phyloP scores from a whole-genome alignment of 2,329 filamentous ascomycete genomes.

The Apiospora pterosperma region DNA sequence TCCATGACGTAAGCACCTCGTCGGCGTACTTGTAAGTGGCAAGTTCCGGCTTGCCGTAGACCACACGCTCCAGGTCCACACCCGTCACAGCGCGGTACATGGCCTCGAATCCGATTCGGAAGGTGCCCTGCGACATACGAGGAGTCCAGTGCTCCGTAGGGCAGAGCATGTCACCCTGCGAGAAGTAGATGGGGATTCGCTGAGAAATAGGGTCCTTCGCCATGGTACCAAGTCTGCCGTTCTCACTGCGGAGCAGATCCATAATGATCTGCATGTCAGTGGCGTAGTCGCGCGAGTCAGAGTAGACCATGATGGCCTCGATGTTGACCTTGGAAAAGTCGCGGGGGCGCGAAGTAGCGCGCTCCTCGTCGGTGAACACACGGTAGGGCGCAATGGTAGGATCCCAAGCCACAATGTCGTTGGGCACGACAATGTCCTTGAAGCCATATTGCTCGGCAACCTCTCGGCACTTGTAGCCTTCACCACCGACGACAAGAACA shows the following conservation, averaged over 20 bases:
- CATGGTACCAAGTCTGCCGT: slow-evolving; percentile 62
- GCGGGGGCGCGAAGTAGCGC: slow-evolving; percentile 61
- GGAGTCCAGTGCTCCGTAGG: slow-evolving; percentile 62
- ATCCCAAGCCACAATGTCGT: slow-evolving; percentile 71
- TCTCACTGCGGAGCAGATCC: slow-evolving; percentile 65
- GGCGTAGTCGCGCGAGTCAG: slow-evolving; percentile 69
- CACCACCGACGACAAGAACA: slow-evolving; percentile 71
- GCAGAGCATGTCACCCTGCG: slow-evolving; percentile 48
- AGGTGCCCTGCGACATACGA: slow-evolving; percentile 71
- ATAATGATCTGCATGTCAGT: slow-evolving; percentile 76
- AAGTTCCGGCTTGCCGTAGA: slow-evolving; percentile 72
- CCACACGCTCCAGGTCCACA: slow-evolving; percentile 68
- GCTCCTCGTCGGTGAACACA: slow-evolving; percentile 65
- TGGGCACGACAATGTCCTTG: slow-evolving; percentile 69
- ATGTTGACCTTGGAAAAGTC: slow-evolving; percentile 72
- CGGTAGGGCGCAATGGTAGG: slow-evolving; percentile 66
- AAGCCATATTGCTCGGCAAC: slow-evolving; percentile 73
- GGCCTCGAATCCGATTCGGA: slow-evolving; percentile 70
- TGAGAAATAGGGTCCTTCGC: slow-evolving; percentile 63
- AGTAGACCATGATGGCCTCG: slow-evolving; percentile 72
- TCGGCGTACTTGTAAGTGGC: slow-evolving; percentile 80
- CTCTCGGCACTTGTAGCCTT: slow-evolving; percentile 71
- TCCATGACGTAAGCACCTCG: slow-evolving; percentile 69
- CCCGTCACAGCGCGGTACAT: slow-evolving; percentile 71
- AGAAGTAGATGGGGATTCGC: slow-evolving; percentile 70